Base-by-base conservation (phyloP, 129 eudicot genomes). In the Lonicera japonica region DNA sequence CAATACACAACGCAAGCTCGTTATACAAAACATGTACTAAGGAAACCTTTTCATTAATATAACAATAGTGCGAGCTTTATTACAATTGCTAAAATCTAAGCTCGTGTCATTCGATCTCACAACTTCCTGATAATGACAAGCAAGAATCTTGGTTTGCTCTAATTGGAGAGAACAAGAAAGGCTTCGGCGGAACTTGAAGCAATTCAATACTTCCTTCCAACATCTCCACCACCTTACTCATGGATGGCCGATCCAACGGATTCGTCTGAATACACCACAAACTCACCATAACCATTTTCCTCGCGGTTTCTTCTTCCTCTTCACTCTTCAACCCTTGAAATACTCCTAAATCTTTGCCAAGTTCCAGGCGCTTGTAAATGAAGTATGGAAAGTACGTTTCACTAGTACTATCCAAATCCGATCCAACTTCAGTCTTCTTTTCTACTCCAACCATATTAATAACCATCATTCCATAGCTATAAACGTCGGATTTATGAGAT, bases 201-300 rank as follows among this genome's bases (percentile, higher is more conserved):
- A 79, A 57, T 13, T 74, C 61, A 54, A 53, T 40, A 50, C 75
- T 52, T 34, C 79, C 81, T 71, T 85, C 79, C 40, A 85, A 63
- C 94, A 81, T 85, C 45, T 82, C 95, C 14, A 79, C 71, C 24
- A 79, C 94, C 65, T 69, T 78, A 50, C 25, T 54, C 50, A 76
- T 82, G 0, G 81, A 53, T 7, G 94, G 86, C 24, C 94, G 69
- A 6, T 79, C 76, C 14, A 64, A 60, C 46, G 89, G 95, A 40
- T 60, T 25, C 0, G 68, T 71, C 56, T 79, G 84, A 10, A 82
- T 77, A 74, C 87, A 83, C 87, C 85, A 87, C 10, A 87, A 57
- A 25, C 87, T 79, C 25, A 83, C 85, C 0, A 75, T 46, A 2
- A 87, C 54, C 95, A 87, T 74, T 60, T 80, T 83, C 66, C 78